Evolutionary conservation across 1,284 basidiomycete genomes (phyloP).

Genomic region (Termitomyces sp.): DNA sequence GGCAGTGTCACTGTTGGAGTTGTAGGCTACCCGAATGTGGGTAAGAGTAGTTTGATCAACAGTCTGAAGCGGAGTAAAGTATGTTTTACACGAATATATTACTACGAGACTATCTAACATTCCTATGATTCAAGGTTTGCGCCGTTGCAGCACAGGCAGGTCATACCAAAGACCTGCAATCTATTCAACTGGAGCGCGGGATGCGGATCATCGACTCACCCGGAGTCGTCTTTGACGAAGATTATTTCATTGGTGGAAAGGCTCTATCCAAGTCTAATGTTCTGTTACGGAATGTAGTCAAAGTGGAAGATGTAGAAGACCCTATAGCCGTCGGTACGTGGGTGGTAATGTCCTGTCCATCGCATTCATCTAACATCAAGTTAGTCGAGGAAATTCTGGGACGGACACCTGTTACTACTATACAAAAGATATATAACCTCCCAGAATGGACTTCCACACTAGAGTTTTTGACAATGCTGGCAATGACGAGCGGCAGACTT

Average conservation of each 20-base stretch:
- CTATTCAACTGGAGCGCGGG: conserved; percentile 88
- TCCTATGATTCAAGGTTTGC: conserved; percentile 57
- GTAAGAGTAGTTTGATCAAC: conserved; percentile 95
- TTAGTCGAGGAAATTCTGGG: conserved; percentile 80
- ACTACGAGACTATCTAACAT: conserved; percentile 36
- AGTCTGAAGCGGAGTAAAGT: conserved; percentile 88
- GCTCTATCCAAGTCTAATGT: conserved; percentile 61
- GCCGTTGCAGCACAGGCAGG: conserved; percentile 94
- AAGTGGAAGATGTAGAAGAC: conserved; percentile 89
- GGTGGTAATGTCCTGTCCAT: not conserved
- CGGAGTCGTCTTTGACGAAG: conserved; percentile 88
- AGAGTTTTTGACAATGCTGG: conserved; percentile 90
- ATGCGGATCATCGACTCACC: conserved; percentile 94
- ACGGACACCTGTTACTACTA: conserved; percentile 62
- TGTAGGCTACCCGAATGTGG: conserved; percentile 96
- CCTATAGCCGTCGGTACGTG: conserved; percentile 79
- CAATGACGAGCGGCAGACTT: conserved; percentile 80
- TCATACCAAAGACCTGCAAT: conserved; percentile 93
- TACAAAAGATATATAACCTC: conserved; percentile 81
- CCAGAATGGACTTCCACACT: conserved; percentile 69
- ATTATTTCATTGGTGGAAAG: conserved; percentile 43
- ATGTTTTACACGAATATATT: conserved; percentile 29
- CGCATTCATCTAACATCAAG: not conserved
- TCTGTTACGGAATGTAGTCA: conserved; percentile 88
- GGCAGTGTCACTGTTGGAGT: conserved; percentile 86